Conservation (phyloP, 495 filamentous ascomycete genomes). For the Aspergillus steynii region DNA sequence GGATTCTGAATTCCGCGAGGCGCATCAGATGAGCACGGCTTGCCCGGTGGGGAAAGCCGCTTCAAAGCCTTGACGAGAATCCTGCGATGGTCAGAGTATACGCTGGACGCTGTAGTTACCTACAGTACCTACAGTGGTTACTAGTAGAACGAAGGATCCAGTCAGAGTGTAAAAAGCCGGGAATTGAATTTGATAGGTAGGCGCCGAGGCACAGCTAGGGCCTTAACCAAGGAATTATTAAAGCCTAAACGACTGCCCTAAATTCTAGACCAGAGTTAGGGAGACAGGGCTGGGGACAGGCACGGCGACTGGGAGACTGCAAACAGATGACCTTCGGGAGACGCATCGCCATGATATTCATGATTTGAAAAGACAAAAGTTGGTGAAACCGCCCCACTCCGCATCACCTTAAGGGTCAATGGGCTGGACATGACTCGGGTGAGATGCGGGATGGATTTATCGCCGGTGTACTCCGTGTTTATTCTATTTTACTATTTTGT, state of each 20-base stretch:
- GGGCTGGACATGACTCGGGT: background rate
- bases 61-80: too few relatives aligned
- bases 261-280: background rate
- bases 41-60: slow-evolving; percentile 20
- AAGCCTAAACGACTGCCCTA: too few relatives aligned
- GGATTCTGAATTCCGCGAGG: background rate
- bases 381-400: slow-evolving; percentile 10
- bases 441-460: background rate
- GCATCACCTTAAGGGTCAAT: too few relatives aligned
- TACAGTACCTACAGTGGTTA: background rate
- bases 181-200: background rate
- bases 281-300: too few relatives aligned
- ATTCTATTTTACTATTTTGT: too few relatives aligned
- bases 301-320: background rate
- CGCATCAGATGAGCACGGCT: slow-evolving; percentile 13
- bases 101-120: too few relatives aligned
- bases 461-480: slow-evolving; percentile 3
- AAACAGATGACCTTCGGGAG: slow-evolving; percentile 10
- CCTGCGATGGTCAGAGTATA: background rate
- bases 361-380: background rate
- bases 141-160: background rate
- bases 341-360: background rate
- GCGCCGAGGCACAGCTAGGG: too few relatives aligned
- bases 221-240: background rate
- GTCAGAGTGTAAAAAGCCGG: background rate